These are phyloP conservation scores for Cudoniella acicularis DNA, from an alignment of 495 filamentous ascomycete species.

Conservation along the genomic window DNA sequence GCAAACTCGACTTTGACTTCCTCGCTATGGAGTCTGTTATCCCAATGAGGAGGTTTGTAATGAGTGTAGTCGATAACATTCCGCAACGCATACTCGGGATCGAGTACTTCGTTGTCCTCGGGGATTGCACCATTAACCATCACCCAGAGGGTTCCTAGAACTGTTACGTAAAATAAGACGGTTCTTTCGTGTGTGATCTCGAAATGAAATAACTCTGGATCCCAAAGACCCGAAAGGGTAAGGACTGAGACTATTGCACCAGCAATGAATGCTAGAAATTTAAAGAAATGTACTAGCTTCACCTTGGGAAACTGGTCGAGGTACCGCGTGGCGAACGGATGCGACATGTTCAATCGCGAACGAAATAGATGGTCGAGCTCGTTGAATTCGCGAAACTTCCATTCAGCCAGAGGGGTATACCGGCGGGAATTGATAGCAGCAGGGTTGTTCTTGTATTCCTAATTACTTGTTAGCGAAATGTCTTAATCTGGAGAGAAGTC, in stretches of 20 bases:
- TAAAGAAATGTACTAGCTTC: slow-evolving; percentile 77
- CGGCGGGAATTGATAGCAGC: slow-evolving; percentile 75
- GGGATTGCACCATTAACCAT: slow-evolving; percentile 74
- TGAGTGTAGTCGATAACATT: slow-evolving; percentile 90
- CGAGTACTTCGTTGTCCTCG: slow-evolving; percentile 85
- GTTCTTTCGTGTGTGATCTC: slow-evolving; percentile 84
- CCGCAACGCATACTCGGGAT: slow-evolving; percentile 82
- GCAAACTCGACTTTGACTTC: slow-evolving; percentile 84
- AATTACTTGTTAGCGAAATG: slow-evolving; percentile 7
- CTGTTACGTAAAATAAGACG: slow-evolving; percentile 72
- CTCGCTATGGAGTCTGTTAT: slow-evolving; percentile 81
- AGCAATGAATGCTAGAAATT: slow-evolving; percentile 81
- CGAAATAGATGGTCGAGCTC: slow-evolving; percentile 90
- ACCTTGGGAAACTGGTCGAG: slow-evolving; percentile 95
- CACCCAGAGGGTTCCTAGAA: slow-evolving; percentile 76
- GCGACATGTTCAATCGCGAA: slow-evolving; percentile 87
- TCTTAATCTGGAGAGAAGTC: background rate
- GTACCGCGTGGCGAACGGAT: slow-evolving; percentile 87
- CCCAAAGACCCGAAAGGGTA: slow-evolving; percentile 72
- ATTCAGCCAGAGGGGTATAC: slow-evolving; percentile 91
- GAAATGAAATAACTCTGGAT: slow-evolving; percentile 87
- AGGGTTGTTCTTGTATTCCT: slow-evolving; percentile 89
- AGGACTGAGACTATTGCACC: slow-evolving; percentile 83
- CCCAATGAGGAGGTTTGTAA: slow-evolving; percentile 85
- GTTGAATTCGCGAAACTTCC: slow-evolving; percentile 99